Evolutionary conservation across 768 basidiomycete species (phyloP).

Genomic region (Kwoniella heveanensis): DNA sequence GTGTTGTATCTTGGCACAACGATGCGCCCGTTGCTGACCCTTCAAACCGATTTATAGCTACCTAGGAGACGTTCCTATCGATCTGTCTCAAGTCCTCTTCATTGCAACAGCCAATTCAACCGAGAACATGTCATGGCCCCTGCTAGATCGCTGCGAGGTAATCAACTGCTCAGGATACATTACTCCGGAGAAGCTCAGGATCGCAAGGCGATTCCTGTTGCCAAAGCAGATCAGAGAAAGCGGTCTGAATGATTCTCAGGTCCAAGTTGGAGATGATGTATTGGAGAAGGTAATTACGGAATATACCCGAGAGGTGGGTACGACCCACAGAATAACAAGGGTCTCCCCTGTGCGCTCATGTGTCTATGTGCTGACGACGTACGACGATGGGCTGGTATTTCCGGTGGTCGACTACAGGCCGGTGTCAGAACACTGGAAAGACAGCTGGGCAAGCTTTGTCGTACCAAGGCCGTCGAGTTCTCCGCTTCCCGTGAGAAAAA

Average conservation of each 20-base stretch:
- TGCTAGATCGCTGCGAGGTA: slow-evolving; percentile 86
- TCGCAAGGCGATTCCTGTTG: slow-evolving; percentile 80
- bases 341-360: too few species aligned
- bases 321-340: too few species aligned
- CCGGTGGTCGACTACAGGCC: slow-evolving; percentile 58
- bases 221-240: slow-evolving; percentile 85
- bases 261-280: slow-evolving; percentile 70
- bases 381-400: too few species aligned
- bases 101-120: slow-evolving; percentile 90
- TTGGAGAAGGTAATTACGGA: slow-evolving; percentile 71
- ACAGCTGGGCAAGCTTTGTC: slow-evolving; percentile 81
- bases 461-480: slow-evolving; percentile 91
- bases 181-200: slow-evolving; percentile 86
- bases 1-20: too few species aligned
- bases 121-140: slow-evolving; percentile 82
- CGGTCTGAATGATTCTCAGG: slow-evolving; percentile 66
- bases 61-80: slow-evolving; percentile 60
- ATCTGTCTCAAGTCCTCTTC: slow-evolving; percentile 84
- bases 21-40: too few species aligned
- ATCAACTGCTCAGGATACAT: slow-evolving; percentile 75
- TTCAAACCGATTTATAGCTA: slow-evolving; percentile 18
- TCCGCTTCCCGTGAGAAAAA: slow-evolving; percentile 63
- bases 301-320: slow-evolving; percentile 74
- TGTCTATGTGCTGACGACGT: too few species aligned
- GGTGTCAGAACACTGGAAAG: slow-evolving; percentile 90